Evolutionary conservation across 495 filamentous ascomycete genomes (phyloP).

Genomic region (Lophium mytilinum): DNA sequence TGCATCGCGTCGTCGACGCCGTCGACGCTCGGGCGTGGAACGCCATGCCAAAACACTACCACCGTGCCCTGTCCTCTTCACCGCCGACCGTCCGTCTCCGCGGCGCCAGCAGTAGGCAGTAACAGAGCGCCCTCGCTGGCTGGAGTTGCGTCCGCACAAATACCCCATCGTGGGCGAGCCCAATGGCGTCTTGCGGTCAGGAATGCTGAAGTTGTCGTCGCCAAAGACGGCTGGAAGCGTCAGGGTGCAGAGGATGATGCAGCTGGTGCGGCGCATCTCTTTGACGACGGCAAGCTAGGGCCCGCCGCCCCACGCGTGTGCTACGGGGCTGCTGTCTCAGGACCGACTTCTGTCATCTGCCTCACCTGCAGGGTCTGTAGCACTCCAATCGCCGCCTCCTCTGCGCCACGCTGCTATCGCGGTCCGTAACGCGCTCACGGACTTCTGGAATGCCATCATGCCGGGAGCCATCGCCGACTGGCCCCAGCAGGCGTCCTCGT

Average conservation of each 20-base stretch:
- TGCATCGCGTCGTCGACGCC: constrained; percentile 25
- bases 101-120: too few relatives aligned
- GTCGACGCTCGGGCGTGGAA: constrained; percentile 14
- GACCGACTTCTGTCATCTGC: constrained; percentile 1
- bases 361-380: not conserved
- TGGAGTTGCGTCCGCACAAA: too few relatives aligned
- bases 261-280: not conserved
- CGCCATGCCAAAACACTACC: constrained; percentile 12
- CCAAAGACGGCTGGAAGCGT: not conserved
- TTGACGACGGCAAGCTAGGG: not conserved
- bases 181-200: not conserved
- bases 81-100: too few relatives aligned
- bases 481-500: not conserved
- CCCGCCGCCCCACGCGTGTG: not conserved
- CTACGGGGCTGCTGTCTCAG: constrained; percentile 3
- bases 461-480: not conserved
- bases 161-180: not conserved
- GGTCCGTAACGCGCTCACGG: not conserved
- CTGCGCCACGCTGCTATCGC: not conserved
- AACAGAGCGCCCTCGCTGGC: too few relatives aligned
- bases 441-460: not conserved
- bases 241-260: not conserved
- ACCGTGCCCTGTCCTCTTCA: not conserved
- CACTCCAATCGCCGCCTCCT: not conserved
- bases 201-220: too few relatives aligned